Conservation (phyloP, 306 rosid genomes). For the Cicer judaicum region DNA sequence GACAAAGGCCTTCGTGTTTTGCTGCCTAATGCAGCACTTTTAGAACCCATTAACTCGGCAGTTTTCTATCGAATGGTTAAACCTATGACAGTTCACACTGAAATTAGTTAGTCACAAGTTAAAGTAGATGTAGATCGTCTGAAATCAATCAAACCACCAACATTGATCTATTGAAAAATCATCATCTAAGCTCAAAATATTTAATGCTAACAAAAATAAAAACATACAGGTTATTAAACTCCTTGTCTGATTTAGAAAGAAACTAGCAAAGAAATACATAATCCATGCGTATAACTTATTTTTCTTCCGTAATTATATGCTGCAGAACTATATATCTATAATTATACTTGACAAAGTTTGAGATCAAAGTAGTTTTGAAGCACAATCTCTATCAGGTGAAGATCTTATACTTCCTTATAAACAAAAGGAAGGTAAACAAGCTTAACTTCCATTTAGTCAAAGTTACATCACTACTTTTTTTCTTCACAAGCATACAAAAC, state of each 20-base stretch:
- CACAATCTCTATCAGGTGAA: neutral
- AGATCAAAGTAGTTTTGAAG: constrained; percentile 6
- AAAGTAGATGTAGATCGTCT: constrained; percentile 8
- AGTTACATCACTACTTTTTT: neutral
- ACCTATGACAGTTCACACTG: constrained; percentile 32
- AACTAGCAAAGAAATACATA: constrained; percentile 1
- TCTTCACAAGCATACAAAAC: constrained; percentile 26
- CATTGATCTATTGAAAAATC: neutral
- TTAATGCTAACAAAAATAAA: neutral
- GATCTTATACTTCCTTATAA: neutral
- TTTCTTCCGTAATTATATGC: neutral
- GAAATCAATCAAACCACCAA: constrained; percentile 34
- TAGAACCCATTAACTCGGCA: constrained; percentile 66
- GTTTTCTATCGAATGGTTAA: constrained; percentile 40
- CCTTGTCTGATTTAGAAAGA: constrained; percentile 7
- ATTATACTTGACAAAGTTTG: neutral
- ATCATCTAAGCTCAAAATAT: constrained; percentile 17
- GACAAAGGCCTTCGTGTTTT: constrained; percentile 72
- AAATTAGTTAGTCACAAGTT: constrained; percentile 37
- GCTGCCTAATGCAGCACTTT: constrained; percentile 57
- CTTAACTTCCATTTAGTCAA: constrained; percentile 29
- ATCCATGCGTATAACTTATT: neutral
- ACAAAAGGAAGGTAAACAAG: neutral
- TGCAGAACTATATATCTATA: constrained; percentile 11
- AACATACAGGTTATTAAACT: neutral